Base-by-base conservation (phyloP, 352 stramenopile species). In the Thalassiosira livingstoniorum region DNA sequence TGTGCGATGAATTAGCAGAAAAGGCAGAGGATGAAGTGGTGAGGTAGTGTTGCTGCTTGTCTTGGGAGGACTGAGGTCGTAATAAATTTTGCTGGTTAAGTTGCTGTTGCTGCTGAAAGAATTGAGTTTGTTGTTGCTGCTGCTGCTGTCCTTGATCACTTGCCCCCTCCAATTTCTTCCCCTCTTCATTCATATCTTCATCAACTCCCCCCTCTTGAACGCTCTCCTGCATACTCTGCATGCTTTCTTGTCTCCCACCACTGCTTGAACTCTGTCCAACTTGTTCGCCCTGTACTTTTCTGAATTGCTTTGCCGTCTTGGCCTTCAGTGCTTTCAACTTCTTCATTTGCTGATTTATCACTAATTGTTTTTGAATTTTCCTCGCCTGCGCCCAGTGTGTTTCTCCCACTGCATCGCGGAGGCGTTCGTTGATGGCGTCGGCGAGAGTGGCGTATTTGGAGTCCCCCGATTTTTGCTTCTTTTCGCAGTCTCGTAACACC, bases 401-500 rank as follows among this genome's bases (percentile, higher is more conserved):
- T 39, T 65, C 57, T 1, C 57, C 57, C 25, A 65, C 29, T 27
- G 57, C 57, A 31, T 65, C 57, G 10, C 57, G 29, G 27, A 65
- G 34, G 21, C 57, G 57, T 27, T 65, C 57, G 27, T 65, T 42
- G 34, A 65, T 65, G 3, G 57, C 57, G 4, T 65, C 57, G 3
- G 57, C 25, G 4, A 65, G 31, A 7, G 57, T 45, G 13, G 10
- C 3, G 29, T 65, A 65, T 45, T 65, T 65, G 4, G 57, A 65
- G 45, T 65, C 32, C 11, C 27, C 3, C 1, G 57, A 27, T 21
- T 25, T 45, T 7, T 65, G 57, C 23, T 65, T 65, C 4, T 13
- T 27, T 65, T 65, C 57, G 34, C 57, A 65, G 31, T 65, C 57
- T 65, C 25, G 21, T 27, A 65, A 32, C 2, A 65, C 31, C 47